Conservation (phyloP, 306 rosid genomes). For the Rubus parviflorus region DNA sequence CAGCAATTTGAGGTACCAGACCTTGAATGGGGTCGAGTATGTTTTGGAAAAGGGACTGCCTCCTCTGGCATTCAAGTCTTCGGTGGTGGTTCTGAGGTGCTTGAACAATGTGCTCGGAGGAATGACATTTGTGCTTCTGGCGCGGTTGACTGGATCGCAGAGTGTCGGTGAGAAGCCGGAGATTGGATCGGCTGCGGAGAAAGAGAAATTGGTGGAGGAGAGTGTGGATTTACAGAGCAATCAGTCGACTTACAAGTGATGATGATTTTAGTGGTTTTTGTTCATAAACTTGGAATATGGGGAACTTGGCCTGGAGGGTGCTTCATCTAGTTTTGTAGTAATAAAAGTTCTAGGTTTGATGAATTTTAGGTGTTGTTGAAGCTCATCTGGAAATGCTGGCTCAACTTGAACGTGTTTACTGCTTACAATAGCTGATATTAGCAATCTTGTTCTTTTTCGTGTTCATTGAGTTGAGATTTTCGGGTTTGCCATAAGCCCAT, state of each 20-base stretch:
- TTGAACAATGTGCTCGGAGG: constrained; percentile 89
- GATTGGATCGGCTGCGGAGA: constrained; percentile 38
- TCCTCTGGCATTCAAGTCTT: constrained; percentile 73
- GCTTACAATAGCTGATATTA: not conserved
- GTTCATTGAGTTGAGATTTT: not conserved
- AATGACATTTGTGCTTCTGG: constrained; percentile 79
- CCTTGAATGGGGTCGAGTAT: constrained; percentile 72
- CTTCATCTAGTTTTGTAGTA: not conserved
- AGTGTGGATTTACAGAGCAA: constrained; percentile 43
- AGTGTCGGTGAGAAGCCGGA: constrained; percentile 43
- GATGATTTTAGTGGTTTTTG: constrained; percentile 15
- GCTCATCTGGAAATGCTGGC: not conserved
- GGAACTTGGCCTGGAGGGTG: not conserved
- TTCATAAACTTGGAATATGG: constrained; percentile 5
- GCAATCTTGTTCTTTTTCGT: not conserved
- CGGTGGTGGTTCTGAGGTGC: constrained; percentile 71
- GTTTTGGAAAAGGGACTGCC: constrained; percentile 66
- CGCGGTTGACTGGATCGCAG: constrained; percentile 84
- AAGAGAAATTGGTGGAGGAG: constrained; percentile 50
- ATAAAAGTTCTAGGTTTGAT: constrained; percentile 3
- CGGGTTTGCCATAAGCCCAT: not conserved
- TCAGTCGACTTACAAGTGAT: constrained; percentile 64
- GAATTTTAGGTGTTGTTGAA: not conserved
- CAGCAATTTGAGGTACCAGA: constrained; percentile 88
- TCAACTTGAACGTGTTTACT: not conserved